Conservation (phyloP, 2,329 filamentous ascomycete genomes). For the Aspergillus novofumigatus region DNA sequence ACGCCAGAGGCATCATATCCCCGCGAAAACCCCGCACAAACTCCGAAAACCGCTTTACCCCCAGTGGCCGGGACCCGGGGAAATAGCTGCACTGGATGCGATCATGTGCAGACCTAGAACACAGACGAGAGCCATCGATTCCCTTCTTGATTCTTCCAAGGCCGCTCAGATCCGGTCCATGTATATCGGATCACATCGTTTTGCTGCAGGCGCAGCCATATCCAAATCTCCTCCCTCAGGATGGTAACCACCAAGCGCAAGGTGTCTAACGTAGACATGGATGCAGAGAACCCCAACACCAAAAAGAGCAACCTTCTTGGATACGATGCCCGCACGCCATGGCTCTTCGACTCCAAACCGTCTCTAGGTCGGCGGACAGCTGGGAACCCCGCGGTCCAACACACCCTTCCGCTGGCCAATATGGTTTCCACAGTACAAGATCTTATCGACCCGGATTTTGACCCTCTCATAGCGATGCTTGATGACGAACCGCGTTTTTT, state of each 20-base stretch:
- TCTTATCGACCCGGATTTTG: constrained; percentile 36
- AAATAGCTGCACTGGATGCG: constrained; percentile 1
- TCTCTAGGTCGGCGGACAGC: constrained; percentile 24
- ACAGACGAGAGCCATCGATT: background rate
- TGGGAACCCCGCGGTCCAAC: constrained; percentile 26
- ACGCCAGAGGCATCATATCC: background rate
- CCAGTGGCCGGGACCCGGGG: constrained; percentile 11
- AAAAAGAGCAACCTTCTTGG: constrained; percentile 24
- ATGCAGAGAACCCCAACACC: constrained; percentile 12
- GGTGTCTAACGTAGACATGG: constrained; percentile 17
- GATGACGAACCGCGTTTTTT: constrained; percentile 58
- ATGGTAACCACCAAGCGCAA: constrained; percentile 27
- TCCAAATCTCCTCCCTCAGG: constrained; percentile 11
- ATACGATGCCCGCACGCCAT: constrained; percentile 29
- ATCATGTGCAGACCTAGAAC: background rate
- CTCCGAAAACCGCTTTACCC: constrained; percentile 25
- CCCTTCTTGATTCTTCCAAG: background rate
- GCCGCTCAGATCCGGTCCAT: constrained; percentile 1
- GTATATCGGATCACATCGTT: background rate
- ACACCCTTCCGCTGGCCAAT: constrained; percentile 31
- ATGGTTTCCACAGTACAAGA: constrained; percentile 38
- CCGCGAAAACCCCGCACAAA: constrained; percentile 18
- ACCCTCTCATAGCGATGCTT: constrained; percentile 34
- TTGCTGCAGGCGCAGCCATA: constrained; percentile 12
- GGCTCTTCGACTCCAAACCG: constrained; percentile 26